Conservation (phyloP, 2,329 filamentous ascomycete genomes). For the Canariomyces notabilis region DNA sequence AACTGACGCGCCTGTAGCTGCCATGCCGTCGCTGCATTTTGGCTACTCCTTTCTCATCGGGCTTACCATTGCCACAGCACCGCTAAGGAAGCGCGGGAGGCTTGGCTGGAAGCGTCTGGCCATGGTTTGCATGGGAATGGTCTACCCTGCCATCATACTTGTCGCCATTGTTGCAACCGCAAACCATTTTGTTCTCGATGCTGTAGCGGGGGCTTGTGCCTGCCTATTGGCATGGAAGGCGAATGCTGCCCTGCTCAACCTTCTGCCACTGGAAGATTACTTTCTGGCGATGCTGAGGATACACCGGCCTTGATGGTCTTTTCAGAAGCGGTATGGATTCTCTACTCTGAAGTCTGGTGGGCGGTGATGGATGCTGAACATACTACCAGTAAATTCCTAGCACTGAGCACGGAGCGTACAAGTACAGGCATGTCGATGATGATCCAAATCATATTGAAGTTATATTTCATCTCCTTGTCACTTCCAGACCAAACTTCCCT, state of each 20-base stretch:
- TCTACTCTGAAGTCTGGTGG: too few species aligned
- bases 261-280: slow-evolving; percentile 62
- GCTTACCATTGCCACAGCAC: slow-evolving; percentile 62
- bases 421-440: too few species aligned
- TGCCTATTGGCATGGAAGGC: slow-evolving; percentile 59
- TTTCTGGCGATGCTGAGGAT: slow-evolving; percentile 59
- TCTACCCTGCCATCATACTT: slow-evolving; percentile 61
- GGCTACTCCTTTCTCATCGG: slow-evolving; percentile 71
- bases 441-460: too few species aligned
- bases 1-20: too few species aligned
- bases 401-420: too few species aligned
- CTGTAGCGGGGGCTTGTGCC: slow-evolving; percentile 61
- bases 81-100: slow-evolving; percentile 50
- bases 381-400: too few species aligned
- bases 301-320: slow-evolving; percentile 54
- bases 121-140: slow-evolving; percentile 46
- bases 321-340: too few species aligned
- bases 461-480: too few species aligned
- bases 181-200: slow-evolving; percentile 69
- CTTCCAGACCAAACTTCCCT: too few species aligned
- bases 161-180: slow-evolving; percentile 66
- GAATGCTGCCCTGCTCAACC: slow-evolving; percentile 53
- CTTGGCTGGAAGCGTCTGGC: slow-evolving; percentile 46
- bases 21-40: slow-evolving; percentile 73
- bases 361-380: too few species aligned